Conservation (phyloP, 176 grass and related monocot genomes). For the Panicum miliaceum region DNA sequence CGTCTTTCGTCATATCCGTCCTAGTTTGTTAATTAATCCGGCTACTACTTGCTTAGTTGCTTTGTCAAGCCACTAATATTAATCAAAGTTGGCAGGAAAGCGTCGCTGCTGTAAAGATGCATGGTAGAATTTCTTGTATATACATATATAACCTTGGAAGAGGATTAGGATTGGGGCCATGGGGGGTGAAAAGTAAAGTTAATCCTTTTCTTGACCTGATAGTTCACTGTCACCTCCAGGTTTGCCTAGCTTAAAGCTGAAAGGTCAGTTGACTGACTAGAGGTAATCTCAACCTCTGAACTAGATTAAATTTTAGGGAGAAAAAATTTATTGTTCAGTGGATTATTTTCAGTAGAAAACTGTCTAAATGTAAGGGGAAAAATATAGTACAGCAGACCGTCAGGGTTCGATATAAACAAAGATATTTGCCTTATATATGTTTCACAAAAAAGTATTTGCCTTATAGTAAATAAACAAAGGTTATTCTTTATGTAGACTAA, state of each 20-base stretch:
- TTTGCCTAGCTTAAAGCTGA: neutral
- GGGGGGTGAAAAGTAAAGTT: neutral
- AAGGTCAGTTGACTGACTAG: neutral
- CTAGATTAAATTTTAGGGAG: neutral
- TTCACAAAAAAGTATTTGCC: neutral
- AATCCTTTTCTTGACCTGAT: neutral
- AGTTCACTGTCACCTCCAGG: constrained; percentile 12
- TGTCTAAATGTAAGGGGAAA: neutral
- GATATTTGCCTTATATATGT: neutral
- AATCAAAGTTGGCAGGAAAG: constrained; percentile 1
- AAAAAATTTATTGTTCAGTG: neutral
- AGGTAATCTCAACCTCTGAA: neutral
- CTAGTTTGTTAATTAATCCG: neutral
- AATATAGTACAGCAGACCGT: neutral
- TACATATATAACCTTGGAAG: neutral
- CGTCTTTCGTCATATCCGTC: constrained; percentile 20
- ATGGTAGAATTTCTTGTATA: neutral
- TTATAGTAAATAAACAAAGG: too few relatives aligned
- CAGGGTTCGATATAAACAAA: neutral
- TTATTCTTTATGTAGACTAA: neutral
- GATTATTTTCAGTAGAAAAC: neutral
- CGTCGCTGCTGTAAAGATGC: neutral
- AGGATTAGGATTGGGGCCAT: neutral
- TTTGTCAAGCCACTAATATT: neutral
- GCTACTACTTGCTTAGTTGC: neutral